These are phyloP conservation scores for Telfairia occidentalis DNA, from an alignment of 331 rosid genomes.

Conservation along the genomic window DNA sequence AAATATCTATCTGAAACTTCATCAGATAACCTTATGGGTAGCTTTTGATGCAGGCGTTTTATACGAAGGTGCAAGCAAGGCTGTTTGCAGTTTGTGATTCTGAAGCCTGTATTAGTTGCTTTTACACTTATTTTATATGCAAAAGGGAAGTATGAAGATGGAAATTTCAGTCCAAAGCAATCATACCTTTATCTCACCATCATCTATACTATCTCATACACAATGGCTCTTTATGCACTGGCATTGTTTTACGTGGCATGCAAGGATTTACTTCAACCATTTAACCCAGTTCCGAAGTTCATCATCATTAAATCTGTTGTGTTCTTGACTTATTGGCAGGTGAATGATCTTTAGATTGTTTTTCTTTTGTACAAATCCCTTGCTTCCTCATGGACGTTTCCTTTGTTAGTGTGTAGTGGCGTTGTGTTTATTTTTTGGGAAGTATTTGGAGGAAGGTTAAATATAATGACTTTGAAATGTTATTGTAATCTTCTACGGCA, in stretches of 20 bases:
- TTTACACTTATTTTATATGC: constrained; percentile 81
- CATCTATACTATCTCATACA: constrained; percentile 78
- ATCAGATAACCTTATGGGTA: background rate
- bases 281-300: constrained; percentile 96
- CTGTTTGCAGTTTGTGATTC: constrained; percentile 90
- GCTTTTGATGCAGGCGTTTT: constrained; percentile 65
- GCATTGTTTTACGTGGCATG: constrained; percentile 92
- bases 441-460: background rate
- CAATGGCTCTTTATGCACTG: constrained; percentile 84
- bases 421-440: background rate
- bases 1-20: background rate
- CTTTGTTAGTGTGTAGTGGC: background rate
- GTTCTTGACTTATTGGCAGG: constrained; percentile 99
- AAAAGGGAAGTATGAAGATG: constrained; percentile 82
- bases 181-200: constrained; percentile 92
- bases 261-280: constrained; percentile 95
- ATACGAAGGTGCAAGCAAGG: constrained; percentile 99
- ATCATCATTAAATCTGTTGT: constrained; percentile 89
- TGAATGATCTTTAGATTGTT: constrained; percentile 14
- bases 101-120: constrained; percentile 85
- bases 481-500: background rate
- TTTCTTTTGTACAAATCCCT: background rate
- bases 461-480: background rate
- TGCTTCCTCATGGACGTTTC: background rate
- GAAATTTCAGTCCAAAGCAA: constrained; percentile 80